Conservation (phyloP, 768 basidiomycete species). For the Tulasnella sp. region DNA sequence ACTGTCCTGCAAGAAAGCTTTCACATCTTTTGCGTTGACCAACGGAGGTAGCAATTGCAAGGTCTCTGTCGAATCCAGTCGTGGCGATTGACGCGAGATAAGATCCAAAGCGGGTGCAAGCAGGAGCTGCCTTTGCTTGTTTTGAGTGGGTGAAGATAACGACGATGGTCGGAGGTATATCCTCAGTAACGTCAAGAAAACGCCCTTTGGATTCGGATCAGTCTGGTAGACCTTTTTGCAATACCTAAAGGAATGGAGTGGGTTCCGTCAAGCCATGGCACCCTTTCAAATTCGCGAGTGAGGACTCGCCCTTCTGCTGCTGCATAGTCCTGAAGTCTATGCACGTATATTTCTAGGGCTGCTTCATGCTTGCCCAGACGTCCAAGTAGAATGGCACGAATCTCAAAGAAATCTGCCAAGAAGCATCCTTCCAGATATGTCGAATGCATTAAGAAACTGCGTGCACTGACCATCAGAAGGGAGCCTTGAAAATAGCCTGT, state of each 20-base stretch:
- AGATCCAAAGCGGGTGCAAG: conserved; percentile 77
- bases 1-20: conserved; percentile 61
- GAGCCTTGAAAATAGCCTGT: conserved; percentile 70
- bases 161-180: conserved; percentile 72
- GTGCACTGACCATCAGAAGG: conserved; percentile 54
- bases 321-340: conserved; percentile 63
- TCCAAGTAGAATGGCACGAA: conserved; percentile 82
- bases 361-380: conserved; percentile 83
- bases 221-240: conserved; percentile 71
- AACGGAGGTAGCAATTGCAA: conserved; percentile 82
- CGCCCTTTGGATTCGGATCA: conserved; percentile 36
- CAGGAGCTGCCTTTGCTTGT: conserved; percentile 26
- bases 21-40: conserved; percentile 69
- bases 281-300: neutral
- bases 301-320: conserved; percentile 77
- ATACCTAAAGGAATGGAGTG: conserved; percentile 41
- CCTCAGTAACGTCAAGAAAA: conserved; percentile 75
- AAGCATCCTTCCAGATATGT: neutral
- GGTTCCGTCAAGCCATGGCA: neutral
- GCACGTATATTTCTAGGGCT: conserved; percentile 89
- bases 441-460: neutral
- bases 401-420: conserved; percentile 66
- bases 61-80: conserved; percentile 69
- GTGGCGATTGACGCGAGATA: conserved; percentile 69
- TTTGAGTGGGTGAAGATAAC: conserved; percentile 30